phyloP scores from a whole-genome alignment of 306 rosid species.

The Prunus kanzakura region DNA sequence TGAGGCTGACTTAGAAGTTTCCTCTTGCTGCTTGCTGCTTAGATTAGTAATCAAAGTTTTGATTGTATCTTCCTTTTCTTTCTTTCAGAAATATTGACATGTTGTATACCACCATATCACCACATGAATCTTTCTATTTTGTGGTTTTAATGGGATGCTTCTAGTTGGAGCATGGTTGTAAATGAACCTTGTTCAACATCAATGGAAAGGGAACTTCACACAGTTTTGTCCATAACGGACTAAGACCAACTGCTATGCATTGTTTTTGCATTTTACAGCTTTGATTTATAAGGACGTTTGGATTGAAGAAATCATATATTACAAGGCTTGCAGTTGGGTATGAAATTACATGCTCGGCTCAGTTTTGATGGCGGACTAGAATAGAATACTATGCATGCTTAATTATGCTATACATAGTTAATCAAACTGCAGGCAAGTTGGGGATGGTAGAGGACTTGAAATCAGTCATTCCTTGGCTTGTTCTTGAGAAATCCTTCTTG shows the following conservation, averaged over 20 bases:
- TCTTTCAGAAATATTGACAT: neutral
- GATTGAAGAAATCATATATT: neutral
- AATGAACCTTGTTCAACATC: constrained; percentile 41
- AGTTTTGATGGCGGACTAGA: neutral
- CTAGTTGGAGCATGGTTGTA: constrained; percentile 56
- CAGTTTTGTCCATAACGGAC: neutral
- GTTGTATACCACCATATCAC: constrained; percentile 6
- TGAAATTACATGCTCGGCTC: neutral
- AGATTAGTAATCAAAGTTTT: constrained; percentile 35
- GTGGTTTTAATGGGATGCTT: constrained; percentile 30
- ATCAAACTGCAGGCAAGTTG: neutral
- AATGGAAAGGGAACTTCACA: constrained; percentile 34
- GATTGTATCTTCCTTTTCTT: constrained; percentile 26
- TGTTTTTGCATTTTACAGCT: too few species aligned
- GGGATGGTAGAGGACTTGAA: neutral
- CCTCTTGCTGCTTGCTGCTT: constrained; percentile 13
- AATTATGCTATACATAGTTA: too few species aligned
- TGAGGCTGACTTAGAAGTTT: constrained; percentile 57
- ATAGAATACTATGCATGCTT: neutral
- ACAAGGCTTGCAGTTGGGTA: neutral
- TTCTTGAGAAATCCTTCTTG: constrained; percentile 33
- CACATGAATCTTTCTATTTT: constrained; percentile 23
- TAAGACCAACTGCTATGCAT: neutral
- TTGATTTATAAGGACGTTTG: too few species aligned
- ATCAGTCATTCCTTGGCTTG: constrained; percentile 12